phyloP scores from a whole-genome alignment of 148 eudicot species.

The Beta vulgaris region DNA sequence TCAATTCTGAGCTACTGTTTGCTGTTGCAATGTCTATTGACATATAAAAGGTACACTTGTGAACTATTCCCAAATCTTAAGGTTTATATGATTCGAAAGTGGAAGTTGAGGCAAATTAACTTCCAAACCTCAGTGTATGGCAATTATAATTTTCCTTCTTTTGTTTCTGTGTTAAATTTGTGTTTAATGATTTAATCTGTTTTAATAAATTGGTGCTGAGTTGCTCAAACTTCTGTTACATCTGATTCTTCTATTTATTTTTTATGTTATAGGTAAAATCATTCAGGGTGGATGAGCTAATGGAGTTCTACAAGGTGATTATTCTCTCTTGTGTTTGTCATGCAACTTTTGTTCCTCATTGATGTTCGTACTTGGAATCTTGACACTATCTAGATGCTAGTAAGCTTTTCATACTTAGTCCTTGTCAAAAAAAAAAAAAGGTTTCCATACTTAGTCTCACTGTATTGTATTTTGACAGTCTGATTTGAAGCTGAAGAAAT shows the following conservation, averaged over 20 bases:
- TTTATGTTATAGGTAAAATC: constrained; percentile 47
- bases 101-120: too few species aligned
- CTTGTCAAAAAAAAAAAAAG: too few species aligned
- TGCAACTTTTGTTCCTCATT: too few species aligned
- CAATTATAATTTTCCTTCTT: neutral
- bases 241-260: neutral
- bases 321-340: neutral
- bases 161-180: neutral
- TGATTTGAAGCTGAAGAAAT: constrained; percentile 93
- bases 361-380: too few species aligned
- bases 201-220: neutral
- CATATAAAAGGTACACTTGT: neutral
- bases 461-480: constrained; percentile 49
- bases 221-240: constrained; percentile 4
- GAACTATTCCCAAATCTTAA: too few species aligned
- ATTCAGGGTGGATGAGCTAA: constrained; percentile 85
- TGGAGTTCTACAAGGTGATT: constrained; percentile 89
- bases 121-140: neutral
- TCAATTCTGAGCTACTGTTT: neutral
- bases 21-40: neutral
- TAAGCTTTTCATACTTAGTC: too few species aligned
- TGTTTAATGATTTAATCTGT: neutral
- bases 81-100: too few species aligned
- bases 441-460: neutral
- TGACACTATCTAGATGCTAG: too few species aligned